Evolutionary conservation across 768 basidiomycete genomes (phyloP).

Genomic region (Termitomyces sp.): DNA sequence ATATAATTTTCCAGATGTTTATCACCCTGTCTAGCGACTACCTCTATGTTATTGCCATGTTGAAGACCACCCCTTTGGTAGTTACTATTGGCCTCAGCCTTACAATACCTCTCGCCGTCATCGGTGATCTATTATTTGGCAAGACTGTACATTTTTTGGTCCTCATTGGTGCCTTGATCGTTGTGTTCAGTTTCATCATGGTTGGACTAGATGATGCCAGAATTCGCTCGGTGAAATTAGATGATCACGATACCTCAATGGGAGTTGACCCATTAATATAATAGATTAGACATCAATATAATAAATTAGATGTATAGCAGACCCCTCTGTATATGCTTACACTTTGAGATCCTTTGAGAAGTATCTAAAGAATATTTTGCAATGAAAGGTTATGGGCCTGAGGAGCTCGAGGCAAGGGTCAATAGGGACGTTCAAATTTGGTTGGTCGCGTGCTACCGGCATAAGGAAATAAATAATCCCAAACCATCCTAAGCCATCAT

Average conservation of each 20-base stretch:
- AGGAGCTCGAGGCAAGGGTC: too few relatives aligned
- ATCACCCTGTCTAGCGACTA: slow-evolving; percentile 86
- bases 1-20: slow-evolving; percentile 53
- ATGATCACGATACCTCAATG: slow-evolving; percentile 15
- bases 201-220: slow-evolving; percentile 57
- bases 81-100: slow-evolving; percentile 91
- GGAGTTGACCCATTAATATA: background rate
- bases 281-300: background rate
- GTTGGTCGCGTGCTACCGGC: too few relatives aligned
- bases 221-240: slow-evolving; percentile 11
- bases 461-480: background rate
- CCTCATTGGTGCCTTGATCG: slow-evolving; percentile 71
- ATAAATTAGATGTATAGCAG: background rate
- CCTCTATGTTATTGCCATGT: slow-evolving; percentile 85
- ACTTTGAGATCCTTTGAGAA: background rate
- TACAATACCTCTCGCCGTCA: slow-evolving; percentile 88
- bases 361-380: background rate
- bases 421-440: too few relatives aligned
- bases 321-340: background rate
- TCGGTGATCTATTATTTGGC: slow-evolving; percentile 72
- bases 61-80: slow-evolving; percentile 93
- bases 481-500: background rate
- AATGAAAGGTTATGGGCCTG: background rate
- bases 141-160: slow-evolving; percentile 57
- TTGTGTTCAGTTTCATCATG: slow-evolving; percentile 73